A percentile compares a stretch with the other conserved stretches of the same genome.
Conservation (phyloP, 2,329 filamentous ascomycete genomes). For the Fusarium dimerum region DNA sequence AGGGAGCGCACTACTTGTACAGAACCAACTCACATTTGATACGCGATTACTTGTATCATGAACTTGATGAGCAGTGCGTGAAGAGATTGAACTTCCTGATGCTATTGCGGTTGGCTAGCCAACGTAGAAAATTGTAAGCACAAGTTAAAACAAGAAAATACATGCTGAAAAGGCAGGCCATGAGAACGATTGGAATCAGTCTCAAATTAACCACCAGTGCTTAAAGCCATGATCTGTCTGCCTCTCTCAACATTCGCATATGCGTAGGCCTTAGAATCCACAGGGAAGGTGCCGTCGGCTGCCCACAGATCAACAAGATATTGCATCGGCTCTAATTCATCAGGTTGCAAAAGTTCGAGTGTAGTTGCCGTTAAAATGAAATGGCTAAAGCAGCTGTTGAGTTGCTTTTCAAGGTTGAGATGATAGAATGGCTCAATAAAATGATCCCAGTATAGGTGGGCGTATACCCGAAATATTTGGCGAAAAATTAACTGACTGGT, state of each 20-base stretch:
- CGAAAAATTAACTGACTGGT: constrained; percentile 92
- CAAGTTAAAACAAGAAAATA: too few species aligned
- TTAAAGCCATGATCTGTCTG: constrained; percentile 2
- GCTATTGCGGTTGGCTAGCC: too few species aligned
- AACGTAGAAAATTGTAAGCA: too few species aligned
- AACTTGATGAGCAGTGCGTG: too few species aligned
- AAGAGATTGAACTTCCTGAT: too few species aligned
- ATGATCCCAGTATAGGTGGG: constrained; percentile 95
- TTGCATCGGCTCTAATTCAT: constrained; percentile 93
- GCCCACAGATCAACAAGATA: constrained; percentile 88
- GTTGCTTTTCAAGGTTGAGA: constrained; percentile 73
- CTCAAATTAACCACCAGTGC: too few species aligned
- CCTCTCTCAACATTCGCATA: constrained; percentile 54
- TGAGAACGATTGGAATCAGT: too few species aligned
- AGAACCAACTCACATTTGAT: too few species aligned
- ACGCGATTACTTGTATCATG: too few species aligned
- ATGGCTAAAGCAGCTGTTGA: constrained; percentile 84
- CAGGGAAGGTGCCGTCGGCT: constrained; percentile 80
- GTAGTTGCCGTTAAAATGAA: constrained; percentile 78
- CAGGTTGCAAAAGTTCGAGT: constrained; percentile 77
- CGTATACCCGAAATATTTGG: constrained; percentile 97
- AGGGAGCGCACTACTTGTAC: too few species aligned
- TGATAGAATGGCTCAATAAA: constrained; percentile 82
- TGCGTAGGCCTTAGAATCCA: constrained; percentile 65
- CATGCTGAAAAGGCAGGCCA: too few species aligned